Base-by-base conservation (phyloP, 2,329 filamentous ascomycete genomes). In the Dactylellina leptospora region DNA sequence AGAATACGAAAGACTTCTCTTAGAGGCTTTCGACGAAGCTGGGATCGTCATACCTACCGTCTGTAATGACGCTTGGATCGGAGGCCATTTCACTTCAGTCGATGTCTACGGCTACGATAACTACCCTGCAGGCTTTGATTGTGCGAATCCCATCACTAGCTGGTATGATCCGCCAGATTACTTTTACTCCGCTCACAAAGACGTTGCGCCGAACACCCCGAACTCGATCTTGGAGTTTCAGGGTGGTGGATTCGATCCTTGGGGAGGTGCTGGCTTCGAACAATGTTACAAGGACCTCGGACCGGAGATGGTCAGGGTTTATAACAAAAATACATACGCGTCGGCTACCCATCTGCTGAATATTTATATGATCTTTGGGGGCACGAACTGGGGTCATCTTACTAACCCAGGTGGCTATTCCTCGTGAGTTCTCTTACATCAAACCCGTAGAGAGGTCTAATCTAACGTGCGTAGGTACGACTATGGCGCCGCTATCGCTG, bases 361-460 rank as follows among this genome's bases (percentile, higher is more conserved):
- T 75, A 77, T 91, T 0, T 93, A 92, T 78, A 93, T 93, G 90
- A 87, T 85, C 0, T 90, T 84, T 74, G 91, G 91, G 11, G 91
- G 90, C 4, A 93, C 90, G 0, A 95, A 93, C 77, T 93, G 90
- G 91, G 90, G 90, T 0, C 93, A 92, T 16, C 30, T 76, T 45
- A 72, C 74, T 16, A 54, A 63, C 25, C 58, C 66, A 9, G 66
- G 66, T 47, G 66, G 66, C n/a, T 71, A 71, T 22, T 71, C 66
- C 38, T 71, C 66, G 66, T 71, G 33, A 47, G 66, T 63, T 45
- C 8, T 42, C 25, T 13, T 18, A 5, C 3, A 5, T 10, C 20
- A 40, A 25, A 8, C 10, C 28, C 1, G 27, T 55, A 5, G 40
- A 16, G 2, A n/a, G 11, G 33, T 30, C 11, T 22, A 30, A 40